Conservation (phyloP, 495 filamentous ascomycete genomes). For the Penicillium waksmanii region DNA sequence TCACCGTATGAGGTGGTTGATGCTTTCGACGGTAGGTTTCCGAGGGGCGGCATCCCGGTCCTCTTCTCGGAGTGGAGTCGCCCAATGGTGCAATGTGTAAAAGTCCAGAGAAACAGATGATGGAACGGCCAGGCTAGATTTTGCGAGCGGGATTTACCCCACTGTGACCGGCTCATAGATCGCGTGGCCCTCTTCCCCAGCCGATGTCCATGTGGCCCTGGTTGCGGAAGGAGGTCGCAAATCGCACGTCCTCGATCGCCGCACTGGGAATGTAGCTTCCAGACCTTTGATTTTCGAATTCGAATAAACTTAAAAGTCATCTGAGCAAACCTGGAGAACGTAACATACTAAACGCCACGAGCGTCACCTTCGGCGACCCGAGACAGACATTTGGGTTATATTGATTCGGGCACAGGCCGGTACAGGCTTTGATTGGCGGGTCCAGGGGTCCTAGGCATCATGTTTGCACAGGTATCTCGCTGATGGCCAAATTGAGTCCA, state of each 20-base stretch:
- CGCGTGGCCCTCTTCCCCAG: neutral
- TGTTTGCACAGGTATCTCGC: neutral
- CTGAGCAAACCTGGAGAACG: neutral
- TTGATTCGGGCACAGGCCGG: neutral
- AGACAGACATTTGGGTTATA: neutral
- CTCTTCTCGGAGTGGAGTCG: constrained; percentile 1
- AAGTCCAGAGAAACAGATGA: neutral
- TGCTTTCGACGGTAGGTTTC: neutral
- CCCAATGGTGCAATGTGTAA: neutral
- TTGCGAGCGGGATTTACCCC: neutral
- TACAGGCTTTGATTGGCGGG: neutral
- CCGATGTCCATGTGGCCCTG: constrained; percentile 6
- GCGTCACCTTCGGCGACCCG: neutral
- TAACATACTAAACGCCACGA: neutral
- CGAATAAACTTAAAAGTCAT: neutral
- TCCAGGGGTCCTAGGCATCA: neutral
- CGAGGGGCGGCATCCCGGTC: neutral
- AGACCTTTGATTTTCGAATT: neutral
- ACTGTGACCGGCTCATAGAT: neutral
- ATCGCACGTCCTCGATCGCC: neutral
- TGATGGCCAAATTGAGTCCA: neutral
- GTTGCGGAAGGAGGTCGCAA: constrained; percentile 2
- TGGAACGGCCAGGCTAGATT: neutral
- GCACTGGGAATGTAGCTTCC: constrained; percentile 1
- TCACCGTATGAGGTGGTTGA: neutral